phyloP scores from a whole-genome alignment of 352 stramenopile species.

The Pythium volutum region DNA sequence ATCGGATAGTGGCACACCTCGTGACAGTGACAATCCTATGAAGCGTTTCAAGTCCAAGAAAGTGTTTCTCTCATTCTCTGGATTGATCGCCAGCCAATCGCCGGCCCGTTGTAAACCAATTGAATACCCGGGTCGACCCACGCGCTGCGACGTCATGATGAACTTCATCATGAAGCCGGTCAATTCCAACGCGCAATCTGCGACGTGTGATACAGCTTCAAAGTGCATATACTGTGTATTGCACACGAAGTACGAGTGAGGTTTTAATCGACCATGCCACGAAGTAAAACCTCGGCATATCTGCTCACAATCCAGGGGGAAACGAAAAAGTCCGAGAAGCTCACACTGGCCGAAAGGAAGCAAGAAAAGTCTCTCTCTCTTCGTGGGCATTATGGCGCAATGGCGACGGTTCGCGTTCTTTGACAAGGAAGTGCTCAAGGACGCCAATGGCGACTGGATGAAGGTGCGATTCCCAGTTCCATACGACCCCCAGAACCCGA shows the following conservation, averaged over 20 bases:
- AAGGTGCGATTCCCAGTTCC: slow-evolving; percentile 44
- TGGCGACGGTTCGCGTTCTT: slow-evolving; percentile 90
- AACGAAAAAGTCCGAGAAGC: background rate
- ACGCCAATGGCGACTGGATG: slow-evolving; percentile 78
- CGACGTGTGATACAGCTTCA: slow-evolving; percentile 11
- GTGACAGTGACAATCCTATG: too few species aligned
- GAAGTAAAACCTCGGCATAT: slow-evolving; percentile 8
- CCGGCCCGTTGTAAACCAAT: too few species aligned
- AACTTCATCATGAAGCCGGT: too few species aligned
- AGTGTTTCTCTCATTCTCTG: too few species aligned
- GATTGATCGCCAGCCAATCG: too few species aligned
- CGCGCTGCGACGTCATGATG: too few species aligned
- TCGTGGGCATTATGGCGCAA: slow-evolving; percentile 60
- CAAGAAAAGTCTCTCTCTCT: background rate
- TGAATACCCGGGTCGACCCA: too few species aligned
- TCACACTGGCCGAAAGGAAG: background rate
- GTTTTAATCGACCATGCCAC: slow-evolving; percentile 5
- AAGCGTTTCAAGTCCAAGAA: too few species aligned
- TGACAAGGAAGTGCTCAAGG: slow-evolving; percentile 85
- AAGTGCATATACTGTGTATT: background rate
- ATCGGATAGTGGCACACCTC: too few species aligned
- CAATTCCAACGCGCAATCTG: slow-evolving; percentile 4
- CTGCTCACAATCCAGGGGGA: background rate
- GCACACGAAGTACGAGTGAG: slow-evolving; percentile 18
- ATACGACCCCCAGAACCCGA: background rate